Percentiles rank a stretch among this genome's conserved stretches.
phyloP scores from a whole-genome alignment of 148 eudicot species.

The Nepenthes mirabilis region DNA sequence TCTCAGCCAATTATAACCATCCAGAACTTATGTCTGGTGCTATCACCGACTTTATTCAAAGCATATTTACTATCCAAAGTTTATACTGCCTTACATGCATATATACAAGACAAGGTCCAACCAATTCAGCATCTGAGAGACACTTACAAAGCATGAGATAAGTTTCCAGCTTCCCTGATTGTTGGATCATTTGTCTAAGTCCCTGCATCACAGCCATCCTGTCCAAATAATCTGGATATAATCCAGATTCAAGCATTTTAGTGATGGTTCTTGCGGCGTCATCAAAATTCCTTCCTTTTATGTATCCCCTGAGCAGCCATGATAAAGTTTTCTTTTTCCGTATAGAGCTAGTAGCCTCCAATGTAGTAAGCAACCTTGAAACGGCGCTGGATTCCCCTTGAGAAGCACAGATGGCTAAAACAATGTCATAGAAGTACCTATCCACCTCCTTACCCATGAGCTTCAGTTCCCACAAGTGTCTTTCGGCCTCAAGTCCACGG shows the following conservation, averaged over 20 bases:
- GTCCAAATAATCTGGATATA: slow-evolving; percentile 56
- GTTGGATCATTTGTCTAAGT: slow-evolving; percentile 44
- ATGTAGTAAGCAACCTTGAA: slow-evolving; percentile 48
- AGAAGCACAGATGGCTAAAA: slow-evolving; percentile 80
- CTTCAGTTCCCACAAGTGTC: slow-evolving; percentile 79
- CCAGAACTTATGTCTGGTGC: slow-evolving; percentile 5
- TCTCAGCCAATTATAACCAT: too few relatives aligned
- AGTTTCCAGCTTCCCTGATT: slow-evolving; percentile 38
- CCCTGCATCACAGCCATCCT: slow-evolving; percentile 73
- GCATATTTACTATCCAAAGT: slow-evolving; percentile 73
- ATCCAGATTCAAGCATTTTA: slow-evolving; percentile 62
- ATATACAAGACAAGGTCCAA: slow-evolving; percentile 75
- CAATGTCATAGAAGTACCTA: slow-evolving; percentile 66
- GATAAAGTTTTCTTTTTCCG: slow-evolving; percentile 56
- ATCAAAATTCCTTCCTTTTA: slow-evolving; percentile 62
- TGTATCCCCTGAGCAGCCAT: slow-evolving; percentile 79
- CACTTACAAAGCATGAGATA: slow-evolving; percentile 65
- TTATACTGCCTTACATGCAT: slow-evolving; percentile 44
- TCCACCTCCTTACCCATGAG: slow-evolving; percentile 46
- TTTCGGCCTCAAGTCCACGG: slow-evolving; percentile 68
- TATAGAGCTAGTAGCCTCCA: slow-evolving; percentile 46
- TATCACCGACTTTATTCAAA: slow-evolving; percentile 16
- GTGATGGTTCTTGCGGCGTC: slow-evolving; percentile 60
- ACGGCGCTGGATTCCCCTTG: slow-evolving; percentile 38
- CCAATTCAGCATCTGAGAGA: slow-evolving; percentile 64